Evolutionary conservation across 2,329 filamentous ascomycete genomes (phyloP).

Genomic region (Periconia sp.): DNA sequence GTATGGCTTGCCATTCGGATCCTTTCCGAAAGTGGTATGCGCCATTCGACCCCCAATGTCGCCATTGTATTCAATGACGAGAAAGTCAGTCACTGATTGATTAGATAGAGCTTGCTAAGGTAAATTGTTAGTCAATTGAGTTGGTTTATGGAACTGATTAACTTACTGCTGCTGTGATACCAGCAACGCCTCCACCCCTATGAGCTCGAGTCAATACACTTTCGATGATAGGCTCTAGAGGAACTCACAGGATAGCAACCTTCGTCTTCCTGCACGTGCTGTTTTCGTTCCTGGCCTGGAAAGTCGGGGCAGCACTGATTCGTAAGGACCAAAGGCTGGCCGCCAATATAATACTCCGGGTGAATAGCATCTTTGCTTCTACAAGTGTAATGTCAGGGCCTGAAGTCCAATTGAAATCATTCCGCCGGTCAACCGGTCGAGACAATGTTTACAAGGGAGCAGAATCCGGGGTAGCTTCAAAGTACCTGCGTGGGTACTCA

Average conservation of each 20-base stretch:
- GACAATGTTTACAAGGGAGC: no score
- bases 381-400: no score
- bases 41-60: slow-evolving; percentile 67
- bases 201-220: no score
- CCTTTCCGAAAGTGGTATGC: slow-evolving; percentile 63
- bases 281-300: slow-evolving; percentile 19
- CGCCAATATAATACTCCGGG: slow-evolving; percentile 5
- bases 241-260: slow-evolving; percentile 39
- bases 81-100: slow-evolving; percentile 66
- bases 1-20: slow-evolving; percentile 59
- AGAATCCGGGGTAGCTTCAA: no score
- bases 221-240: no score
- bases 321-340: slow-evolving; percentile 11
- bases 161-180: slow-evolving; percentile 65
- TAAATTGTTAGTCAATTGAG: slow-evolving; percentile 5
- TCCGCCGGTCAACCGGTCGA: no score
- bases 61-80: slow-evolving; percentile 69
- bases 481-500: no score
- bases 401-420: no score
- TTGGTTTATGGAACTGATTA: neutral
- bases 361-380: no score
- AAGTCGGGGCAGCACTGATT: slow-evolving; percentile 20
- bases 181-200: slow-evolving; percentile 65
- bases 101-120: slow-evolving; percentile 64
- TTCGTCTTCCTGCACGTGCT: slow-evolving; percentile 39